phyloP scores from a whole-genome alignment of 495 filamentous ascomycete genomes.

The Parmelia sp. region DNA sequence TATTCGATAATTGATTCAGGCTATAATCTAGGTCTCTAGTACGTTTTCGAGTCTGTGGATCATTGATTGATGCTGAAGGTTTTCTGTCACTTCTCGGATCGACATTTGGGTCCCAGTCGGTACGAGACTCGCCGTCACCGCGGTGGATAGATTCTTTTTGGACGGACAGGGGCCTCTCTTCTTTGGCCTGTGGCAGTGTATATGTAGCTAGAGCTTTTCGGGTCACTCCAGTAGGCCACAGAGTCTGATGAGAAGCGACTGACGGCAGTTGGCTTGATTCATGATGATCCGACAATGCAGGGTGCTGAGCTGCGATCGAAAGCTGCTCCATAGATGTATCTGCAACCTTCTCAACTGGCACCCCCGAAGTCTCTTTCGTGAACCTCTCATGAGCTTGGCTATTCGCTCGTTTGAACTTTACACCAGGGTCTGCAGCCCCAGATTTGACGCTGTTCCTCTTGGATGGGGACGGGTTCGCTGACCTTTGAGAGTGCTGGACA shows the following conservation, averaged over 20 bases:
- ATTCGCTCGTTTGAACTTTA: not conserved
- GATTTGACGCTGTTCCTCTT: not conserved
- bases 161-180: not conserved
- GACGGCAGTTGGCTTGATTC: not conserved
- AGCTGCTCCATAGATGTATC: not conserved
- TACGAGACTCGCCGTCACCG: no score
- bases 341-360: not conserved
- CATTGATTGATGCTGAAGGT: not conserved
- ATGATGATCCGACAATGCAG: not conserved
- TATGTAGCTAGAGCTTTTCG: not conserved
- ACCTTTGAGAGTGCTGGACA: not conserved
- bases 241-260: not conserved
- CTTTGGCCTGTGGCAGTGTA: not conserved
- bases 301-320: not conserved
- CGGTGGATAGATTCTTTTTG: not conserved
- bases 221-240: not conserved
- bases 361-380: not conserved
- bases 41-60: constrained; percentile 18
- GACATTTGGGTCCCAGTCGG: not conserved
- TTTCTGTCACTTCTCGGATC: not conserved
- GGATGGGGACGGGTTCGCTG: not conserved
- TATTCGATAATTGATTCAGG: constrained; percentile 43
- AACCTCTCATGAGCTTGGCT: not conserved
- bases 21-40: constrained; percentile 46
- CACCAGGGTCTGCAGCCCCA: not conserved